A percentile compares a stretch with the other conserved stretches of the same genome.
These are phyloP conservation scores for Morella rubra DNA, from an alignment of 306 rosid species.

Conservation along the genomic window DNA sequence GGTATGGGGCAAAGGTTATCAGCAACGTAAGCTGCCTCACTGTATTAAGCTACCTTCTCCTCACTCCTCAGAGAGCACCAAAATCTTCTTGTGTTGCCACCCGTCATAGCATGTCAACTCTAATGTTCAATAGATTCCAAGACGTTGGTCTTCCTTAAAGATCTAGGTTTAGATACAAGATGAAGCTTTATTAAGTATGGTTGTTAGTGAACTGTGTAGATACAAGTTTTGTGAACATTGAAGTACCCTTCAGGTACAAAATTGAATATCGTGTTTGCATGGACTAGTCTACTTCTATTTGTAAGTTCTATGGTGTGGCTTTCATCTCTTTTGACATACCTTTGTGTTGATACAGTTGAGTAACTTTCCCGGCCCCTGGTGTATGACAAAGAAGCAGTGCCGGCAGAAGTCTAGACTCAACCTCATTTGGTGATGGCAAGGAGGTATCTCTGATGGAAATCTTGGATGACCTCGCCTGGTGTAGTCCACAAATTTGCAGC, in stretches of 20 bases:
- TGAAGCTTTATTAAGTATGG: not conserved
- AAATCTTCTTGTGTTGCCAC: conserved; percentile 4
- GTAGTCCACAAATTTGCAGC: not conserved
- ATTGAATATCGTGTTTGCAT: not conserved
- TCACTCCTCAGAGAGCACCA: not conserved
- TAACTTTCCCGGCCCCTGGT: conserved; percentile 83
- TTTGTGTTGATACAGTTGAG: conserved; percentile 54
- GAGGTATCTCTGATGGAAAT: not conserved
- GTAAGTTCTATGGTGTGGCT: not conserved
- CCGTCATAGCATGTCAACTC: not conserved
- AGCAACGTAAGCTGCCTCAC: conserved; percentile 61
- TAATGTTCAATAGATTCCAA: conserved; percentile 8
- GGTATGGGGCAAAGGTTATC: conserved; percentile 88
- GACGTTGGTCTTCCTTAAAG: not conserved
- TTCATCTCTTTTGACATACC: conserved; percentile 12
- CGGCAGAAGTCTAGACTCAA: conserved; percentile 54
- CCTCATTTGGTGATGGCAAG: conserved; percentile 53
- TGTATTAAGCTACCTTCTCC: conserved; percentile 1
- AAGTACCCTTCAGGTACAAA: not conserved
- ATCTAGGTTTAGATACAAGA: not conserved
- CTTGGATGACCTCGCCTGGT: not conserved
- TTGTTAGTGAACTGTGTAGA: not conserved
- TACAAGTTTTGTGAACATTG: not conserved
- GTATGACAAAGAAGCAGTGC: conserved; percentile 68
- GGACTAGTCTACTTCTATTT: conserved; percentile 6